Base-by-base conservation (phyloP, 345 rosid species). In the Gossypium stocksii region DNA sequence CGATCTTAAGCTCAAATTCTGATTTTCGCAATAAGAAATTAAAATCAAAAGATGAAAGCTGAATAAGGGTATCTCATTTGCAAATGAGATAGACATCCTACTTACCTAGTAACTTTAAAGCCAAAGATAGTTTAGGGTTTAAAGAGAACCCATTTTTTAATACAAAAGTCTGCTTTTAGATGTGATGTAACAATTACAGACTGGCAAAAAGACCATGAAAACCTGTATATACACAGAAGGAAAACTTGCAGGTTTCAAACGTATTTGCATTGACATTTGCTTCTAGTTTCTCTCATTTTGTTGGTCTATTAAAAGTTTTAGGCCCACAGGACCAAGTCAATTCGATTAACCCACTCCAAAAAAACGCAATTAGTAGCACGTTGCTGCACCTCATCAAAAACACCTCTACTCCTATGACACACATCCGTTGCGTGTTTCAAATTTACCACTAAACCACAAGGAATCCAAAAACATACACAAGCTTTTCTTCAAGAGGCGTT, bases 301-400 rank as follows among this genome's bases (percentile, higher is more conserved):
- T 34, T 34, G 41, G 76, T 12, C 71, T 72, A 8, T 69, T 27
- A 67, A 71, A 72, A 63, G 76, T 53, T 27, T 64, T 20, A 74
- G 52, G 22, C 79, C 58, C 22, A 75, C 68, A 72, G 25, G 73
- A 71, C 29, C 75, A n/a, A 58, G 38, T 60, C 23, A 60, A 20
- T 41, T 29, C 25, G 46, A 48, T 66, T 53, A 56, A 19, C n/a
- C 13, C 9, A 72, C 73, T 67, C 58, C 46, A 59, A 23, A 46
- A 46, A 23, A 46, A 46, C 58, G 71, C 72, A 71, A 71, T 14
- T 44, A 46, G 12, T 10, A 5, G 27, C n/a, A 17, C n/a, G 38
- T 34, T 22, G 48, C 75, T 60, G 38, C 17, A n/a, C 44, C 56
- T 22, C 38, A 51, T 57, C n/a, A 41, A 70, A 79, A 23, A 34